Conservation (phyloP, 2,329 filamentous ascomycete genomes). For the Ophiocordyceps camponoti-floridani region DNA sequence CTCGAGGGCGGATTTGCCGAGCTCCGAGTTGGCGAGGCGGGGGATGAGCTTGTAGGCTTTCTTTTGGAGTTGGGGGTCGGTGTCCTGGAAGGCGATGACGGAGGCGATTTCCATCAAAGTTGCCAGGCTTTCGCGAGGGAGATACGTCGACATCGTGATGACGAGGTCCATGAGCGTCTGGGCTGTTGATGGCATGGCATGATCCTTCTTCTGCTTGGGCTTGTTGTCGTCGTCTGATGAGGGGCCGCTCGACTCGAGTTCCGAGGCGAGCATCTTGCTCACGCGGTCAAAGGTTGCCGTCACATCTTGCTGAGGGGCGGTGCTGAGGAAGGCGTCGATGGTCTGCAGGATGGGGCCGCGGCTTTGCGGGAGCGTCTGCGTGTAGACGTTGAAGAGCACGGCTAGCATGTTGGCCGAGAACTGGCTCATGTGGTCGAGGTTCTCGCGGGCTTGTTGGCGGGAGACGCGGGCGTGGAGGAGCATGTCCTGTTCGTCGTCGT, state of each 20-base stretch:
- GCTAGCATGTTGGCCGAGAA: slow-evolving; percentile 83
- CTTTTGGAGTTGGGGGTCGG: slow-evolving; percentile 90
- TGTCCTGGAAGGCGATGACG: slow-evolving; percentile 60
- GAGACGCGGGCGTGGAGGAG: slow-evolving; percentile 64
- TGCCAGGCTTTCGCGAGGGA: slow-evolving; percentile 71
- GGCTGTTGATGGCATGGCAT: slow-evolving; percentile 75
- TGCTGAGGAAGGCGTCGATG: slow-evolving; percentile 86
- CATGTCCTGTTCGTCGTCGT: slow-evolving; percentile 48
- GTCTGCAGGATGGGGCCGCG: slow-evolving; percentile 82
- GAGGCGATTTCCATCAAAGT: slow-evolving; percentile 76
- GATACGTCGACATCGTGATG: slow-evolving; percentile 87
- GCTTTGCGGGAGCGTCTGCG: slow-evolving; percentile 83
- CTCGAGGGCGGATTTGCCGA: slow-evolving; percentile 56
- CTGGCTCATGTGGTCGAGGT: slow-evolving; percentile 60
- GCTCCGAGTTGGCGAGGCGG: slow-evolving; percentile 64
- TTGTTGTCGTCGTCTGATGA: slow-evolving; percentile 45
- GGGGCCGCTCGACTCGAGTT: slow-evolving; percentile 33
- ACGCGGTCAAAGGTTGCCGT: slow-evolving; percentile 81
- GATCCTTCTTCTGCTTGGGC: slow-evolving; percentile 34
- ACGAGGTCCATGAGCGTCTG: slow-evolving; percentile 95
- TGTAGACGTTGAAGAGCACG: slow-evolving; percentile 98
- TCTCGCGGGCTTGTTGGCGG: slow-evolving; percentile 57
- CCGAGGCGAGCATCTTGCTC: slow-evolving; percentile 61
- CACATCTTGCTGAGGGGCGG: slow-evolving; percentile 61
- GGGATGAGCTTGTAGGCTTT: slow-evolving; percentile 98